Conservation (phyloP, 306 rosid genomes). For the Corylus americana region DNA sequence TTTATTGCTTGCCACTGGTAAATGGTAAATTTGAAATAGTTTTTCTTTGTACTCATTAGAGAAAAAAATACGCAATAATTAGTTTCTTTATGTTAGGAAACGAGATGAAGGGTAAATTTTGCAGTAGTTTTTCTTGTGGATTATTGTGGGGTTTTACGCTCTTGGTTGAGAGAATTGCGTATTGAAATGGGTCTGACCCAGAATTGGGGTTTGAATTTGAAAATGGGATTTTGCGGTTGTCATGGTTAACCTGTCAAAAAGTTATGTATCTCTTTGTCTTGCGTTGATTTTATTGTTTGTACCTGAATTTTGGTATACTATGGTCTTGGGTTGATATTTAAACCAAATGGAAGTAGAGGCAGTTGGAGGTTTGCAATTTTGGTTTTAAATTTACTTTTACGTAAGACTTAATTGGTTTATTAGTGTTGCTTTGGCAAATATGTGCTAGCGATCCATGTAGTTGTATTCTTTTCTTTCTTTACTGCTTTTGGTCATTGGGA, state of each 20-base stretch:
- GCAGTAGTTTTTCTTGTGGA: not conserved
- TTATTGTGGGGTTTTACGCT: too few species aligned
- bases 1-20: not conserved
- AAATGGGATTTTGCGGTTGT: not conserved
- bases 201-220: not conserved
- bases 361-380: not conserved
- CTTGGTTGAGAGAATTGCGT: not conserved
- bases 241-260: not conserved
- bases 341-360: not conserved
- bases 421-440: too few species aligned
- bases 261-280: not conserved
- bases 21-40: not conserved
- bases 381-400: not conserved
- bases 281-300: not conserved
- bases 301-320: not conserved
- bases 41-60: not conserved
- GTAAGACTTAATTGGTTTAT: too few species aligned
- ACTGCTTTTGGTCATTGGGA: too few species aligned
- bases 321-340: not conserved
- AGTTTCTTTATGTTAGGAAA: not conserved
- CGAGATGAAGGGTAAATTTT: not conserved
- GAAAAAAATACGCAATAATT: not conserved
- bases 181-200: not conserved
- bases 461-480: too few species aligned
- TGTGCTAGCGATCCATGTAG: too few species aligned